These are phyloP conservation scores for Cymbomonas tetramitiformis DNA, from an alignment of 139 green algal species.

Conservation along the genomic window DNA sequence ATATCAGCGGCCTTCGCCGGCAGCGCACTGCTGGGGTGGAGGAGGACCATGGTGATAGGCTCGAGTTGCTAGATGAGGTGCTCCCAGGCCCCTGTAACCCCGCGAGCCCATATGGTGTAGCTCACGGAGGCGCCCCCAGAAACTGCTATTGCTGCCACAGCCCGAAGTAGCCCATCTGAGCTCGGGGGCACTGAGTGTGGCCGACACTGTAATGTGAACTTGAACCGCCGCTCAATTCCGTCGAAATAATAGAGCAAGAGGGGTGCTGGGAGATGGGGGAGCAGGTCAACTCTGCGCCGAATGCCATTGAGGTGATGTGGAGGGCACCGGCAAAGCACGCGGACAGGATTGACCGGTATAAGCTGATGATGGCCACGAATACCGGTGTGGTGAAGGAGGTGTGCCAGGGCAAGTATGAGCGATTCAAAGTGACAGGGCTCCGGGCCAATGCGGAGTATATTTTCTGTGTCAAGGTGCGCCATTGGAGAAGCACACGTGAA, in stretches of 20 bases:
- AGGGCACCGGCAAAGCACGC: slow-evolving; percentile 46
- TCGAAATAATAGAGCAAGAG: too few species aligned
- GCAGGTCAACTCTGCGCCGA: too few species aligned
- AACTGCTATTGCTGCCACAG: too few species aligned
- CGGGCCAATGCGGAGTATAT: slow-evolving; percentile 58
- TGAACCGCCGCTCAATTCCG: too few species aligned
- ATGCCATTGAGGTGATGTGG: slow-evolving; percentile 49
- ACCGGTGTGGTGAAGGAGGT: slow-evolving; percentile 58
- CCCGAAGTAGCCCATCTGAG: too few species aligned
- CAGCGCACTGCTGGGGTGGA: slow-evolving; percentile 9
- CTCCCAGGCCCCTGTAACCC: too few species aligned
- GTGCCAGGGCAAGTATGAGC: slow-evolving; percentile 31
- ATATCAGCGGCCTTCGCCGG: slow-evolving; percentile 2
- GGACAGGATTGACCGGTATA: slow-evolving; percentile 33
- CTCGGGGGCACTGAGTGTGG: too few species aligned
- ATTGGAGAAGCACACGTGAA: too few species aligned
- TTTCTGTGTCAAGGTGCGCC: slow-evolving; percentile 76
- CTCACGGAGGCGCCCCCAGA: too few species aligned
- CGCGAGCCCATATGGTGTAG: too few species aligned
- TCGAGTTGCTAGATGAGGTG: slow-evolving; percentile 20
- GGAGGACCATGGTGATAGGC: background rate
- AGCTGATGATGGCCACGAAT: slow-evolving; percentile 60
- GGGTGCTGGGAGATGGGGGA: too few species aligned
- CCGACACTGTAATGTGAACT: too few species aligned
- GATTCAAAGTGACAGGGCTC: slow-evolving; percentile 39